Base-by-base conservation (phyloP, 2,329 filamentous ascomycete genomes). In the Parasarocladium wereldwijsianum region DNA sequence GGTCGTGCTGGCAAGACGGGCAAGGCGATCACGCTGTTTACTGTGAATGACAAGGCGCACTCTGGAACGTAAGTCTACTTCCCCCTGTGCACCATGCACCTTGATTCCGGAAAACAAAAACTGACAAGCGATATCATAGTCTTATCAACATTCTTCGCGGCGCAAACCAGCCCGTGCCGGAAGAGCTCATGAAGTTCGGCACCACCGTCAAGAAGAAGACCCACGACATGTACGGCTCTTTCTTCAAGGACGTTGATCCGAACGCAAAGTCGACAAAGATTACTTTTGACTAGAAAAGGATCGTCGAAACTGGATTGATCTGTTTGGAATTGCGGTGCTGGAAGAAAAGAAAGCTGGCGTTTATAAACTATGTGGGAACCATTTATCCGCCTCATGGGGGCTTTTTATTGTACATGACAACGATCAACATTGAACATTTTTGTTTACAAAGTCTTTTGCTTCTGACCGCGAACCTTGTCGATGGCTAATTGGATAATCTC, bases 131-230 rank as follows among this genome's bases (percentile, higher is more conserved):
- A 24, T 48, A 36, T 30, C 21, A 33, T 42, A 86, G 80, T 8
- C 62, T 98, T 43, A 80, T 96, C 60, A 96, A 96, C 51, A 85
- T 98, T 33, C 70, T 98, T 38, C 92, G 81, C 57, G 82, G 76
- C n/a, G 86, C 90, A 15, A 83, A 84, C 40, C 90, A 98, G 55
- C 67, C 75, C 9, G 83, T 98, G 1, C 90, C 90, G 3, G 84
- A 93, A 24, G 80, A 83, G 16, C 62, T 98, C 21, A 64, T 96
- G 52, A 94, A 93, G 58, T 98, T 94, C 43, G 90, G 90, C 45
- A 93, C 85, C 14, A 96, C 87, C 1, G 90, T 98, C 31, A 98
- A 96, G 73, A 94, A 93, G 73, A 96, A 96, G 84, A 71, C 76
- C 28, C 90, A 98, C 58, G 81, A 85, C 46, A 80, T 82, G 27